Evolutionary conservation across 2,329 filamentous ascomycete species (phyloP).

Genomic region (Ophiocordyceps australis): DNA sequence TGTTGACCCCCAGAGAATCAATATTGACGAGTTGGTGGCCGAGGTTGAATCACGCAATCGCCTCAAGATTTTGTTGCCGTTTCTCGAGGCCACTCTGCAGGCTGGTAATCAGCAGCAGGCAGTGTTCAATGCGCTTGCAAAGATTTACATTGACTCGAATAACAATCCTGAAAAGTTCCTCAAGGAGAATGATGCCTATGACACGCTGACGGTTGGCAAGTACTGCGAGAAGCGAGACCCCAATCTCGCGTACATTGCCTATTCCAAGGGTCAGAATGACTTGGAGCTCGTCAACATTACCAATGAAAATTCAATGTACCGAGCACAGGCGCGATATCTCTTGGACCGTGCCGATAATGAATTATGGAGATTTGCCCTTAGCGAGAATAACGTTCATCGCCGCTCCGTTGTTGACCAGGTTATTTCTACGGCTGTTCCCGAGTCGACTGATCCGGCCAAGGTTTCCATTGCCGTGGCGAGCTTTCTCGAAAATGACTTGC

Average conservation of each 20-base stretch:
- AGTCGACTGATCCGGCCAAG: conserved; percentile 83
- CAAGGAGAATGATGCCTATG: conserved; percentile 93
- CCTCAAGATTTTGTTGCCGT: conserved; percentile 85
- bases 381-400: conserved; percentile 87
- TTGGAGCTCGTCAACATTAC: conserved; percentile 94
- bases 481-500: conserved; percentile 81
- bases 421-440: conserved; percentile 83
- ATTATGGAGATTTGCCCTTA: conserved; percentile 89
- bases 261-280: conserved; percentile 93
- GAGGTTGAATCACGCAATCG: conserved; percentile 96
- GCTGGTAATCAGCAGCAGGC: conserved; percentile 90
- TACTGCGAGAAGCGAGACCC: conserved; percentile 99
- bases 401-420: conserved; percentile 92
- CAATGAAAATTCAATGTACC: conserved; percentile 99
- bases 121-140: conserved; percentile 90
- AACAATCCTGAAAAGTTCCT: conserved; percentile 96
- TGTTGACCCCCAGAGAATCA: conserved; percentile 69
- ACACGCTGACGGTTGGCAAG: conserved; percentile 80
- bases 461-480: conserved; percentile 88
- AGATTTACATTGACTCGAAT: conserved; percentile 99
- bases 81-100: conserved; percentile 82
- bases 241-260: conserved; percentile 86
- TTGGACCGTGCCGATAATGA: conserved; percentile 78
- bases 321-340: conserved; percentile 88
- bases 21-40: conserved; percentile 81